Evolutionary conservation across 129 eudicot genomes (phyloP), one percentile per base, ranked within the genome.

Genomic region (Centrapalus pauciflorus): DNA sequence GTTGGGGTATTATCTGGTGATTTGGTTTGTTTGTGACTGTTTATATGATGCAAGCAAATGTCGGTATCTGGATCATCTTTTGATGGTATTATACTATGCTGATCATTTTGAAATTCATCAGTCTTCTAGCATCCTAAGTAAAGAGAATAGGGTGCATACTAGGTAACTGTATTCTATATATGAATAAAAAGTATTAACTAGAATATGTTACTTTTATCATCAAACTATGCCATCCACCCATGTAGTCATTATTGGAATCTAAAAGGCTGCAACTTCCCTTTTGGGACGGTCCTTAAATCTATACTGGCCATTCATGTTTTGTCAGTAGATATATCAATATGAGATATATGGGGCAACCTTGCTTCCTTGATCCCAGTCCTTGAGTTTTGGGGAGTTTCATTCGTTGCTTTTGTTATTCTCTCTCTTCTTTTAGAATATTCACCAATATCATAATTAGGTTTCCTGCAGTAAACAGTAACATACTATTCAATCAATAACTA

Each of bases 161-260:
- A 63, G 69, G 37, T 17, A 63, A 63, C 62, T 71, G 61, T 60
- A 60, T 48, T 14, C 55, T 11, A 27, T 49, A n/a, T 10, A 29
- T 33, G 27, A 58, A 49, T 61, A 48, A 35, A 67, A 23, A 34
- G 38, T 45, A 19, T n/a, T 35, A 26, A 24, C 61, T 12, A 29
- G 37, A 69, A 72, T 33, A 17, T 46, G 9, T 4, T 20, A 60
- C 37, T 28, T 37, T 45, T 58, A 60, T 17, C 17, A 8, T 24
- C 46, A 43, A 64, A 57, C 20, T 34, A 60, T 58, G 45, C 34
- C 73, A 67, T 58, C 63, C 65, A 66, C 52, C 60, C 76, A 46
- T 48, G 26, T 56, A 62, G 58, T 77, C 35, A 37, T 43, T 24
- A 65, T 49, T 71, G 78, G 70, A 65, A 78, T 78, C 70, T 78